Evolutionary conservation across 805 yeast species (phyloP).

Genomic region (Teunomyces aglyptinius): DNA sequence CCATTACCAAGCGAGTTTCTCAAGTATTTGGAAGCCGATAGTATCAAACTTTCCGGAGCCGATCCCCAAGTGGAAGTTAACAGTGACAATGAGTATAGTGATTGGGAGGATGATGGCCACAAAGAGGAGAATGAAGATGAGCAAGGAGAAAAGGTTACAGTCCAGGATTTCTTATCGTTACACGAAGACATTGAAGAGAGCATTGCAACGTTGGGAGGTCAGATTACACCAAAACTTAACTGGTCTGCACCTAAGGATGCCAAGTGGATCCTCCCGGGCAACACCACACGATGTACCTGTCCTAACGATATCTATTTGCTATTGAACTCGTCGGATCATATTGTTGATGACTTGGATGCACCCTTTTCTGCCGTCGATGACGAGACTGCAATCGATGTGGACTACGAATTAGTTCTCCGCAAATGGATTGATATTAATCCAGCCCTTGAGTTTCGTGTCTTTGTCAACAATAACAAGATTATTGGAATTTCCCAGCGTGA

Average conservation of each 20-base stretch:
- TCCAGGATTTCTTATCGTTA: conserved; percentile 53
- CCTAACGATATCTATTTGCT: conserved; percentile 77
- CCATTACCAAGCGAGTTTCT: conserved; percentile 36
- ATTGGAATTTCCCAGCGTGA: conserved; percentile 85
- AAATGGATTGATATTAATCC: conserved; percentile 86
- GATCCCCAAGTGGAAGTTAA: conserved; percentile 33
- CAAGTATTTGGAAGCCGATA: conserved; percentile 52
- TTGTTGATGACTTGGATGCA: conserved; percentile 77
- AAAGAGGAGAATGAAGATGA: conserved; percentile 7
- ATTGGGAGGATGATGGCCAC: conserved; percentile 57
- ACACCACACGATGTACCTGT: conserved; percentile 67
- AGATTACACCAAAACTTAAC: conserved; percentile 84
- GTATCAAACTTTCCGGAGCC: conserved; percentile 47
- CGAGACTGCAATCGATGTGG: conserved; percentile 17
- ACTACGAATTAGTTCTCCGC: conserved; percentile 68
- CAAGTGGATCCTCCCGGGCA: conserved; percentile 82
- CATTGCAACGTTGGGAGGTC: conserved; percentile 48
- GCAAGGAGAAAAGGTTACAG: conserved; percentile 20
- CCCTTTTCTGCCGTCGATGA: conserved; percentile 55
- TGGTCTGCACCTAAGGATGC: conserved; percentile 98
- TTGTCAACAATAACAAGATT: conserved; percentile 61
- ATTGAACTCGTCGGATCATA: conserved; percentile 82
- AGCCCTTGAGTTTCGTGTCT: conserved; percentile 87
- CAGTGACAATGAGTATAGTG: conserved; percentile 68
- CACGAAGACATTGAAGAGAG: conserved; percentile 50